These are phyloP conservation scores for Gyromitra esculenta DNA, from an alignment of 2,329 filamentous ascomycete species.

Conservation along the genomic window DNA sequence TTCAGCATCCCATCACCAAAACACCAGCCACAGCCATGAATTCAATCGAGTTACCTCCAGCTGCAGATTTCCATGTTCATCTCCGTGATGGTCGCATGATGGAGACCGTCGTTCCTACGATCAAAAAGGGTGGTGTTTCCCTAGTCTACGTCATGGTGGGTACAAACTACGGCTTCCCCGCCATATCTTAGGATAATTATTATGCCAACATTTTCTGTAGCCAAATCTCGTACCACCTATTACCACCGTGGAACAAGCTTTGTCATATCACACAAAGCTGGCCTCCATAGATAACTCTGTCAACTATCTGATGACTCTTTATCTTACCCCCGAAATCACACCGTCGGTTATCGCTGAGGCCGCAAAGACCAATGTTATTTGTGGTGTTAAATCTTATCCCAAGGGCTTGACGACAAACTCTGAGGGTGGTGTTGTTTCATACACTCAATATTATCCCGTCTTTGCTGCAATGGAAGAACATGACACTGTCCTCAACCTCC, in stretches of 20 bases:
- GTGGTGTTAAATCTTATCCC: slow-evolving; percentile 77
- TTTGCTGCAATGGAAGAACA: slow-evolving; percentile 90
- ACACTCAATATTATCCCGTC: slow-evolving; percentile 77
- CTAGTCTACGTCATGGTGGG: slow-evolving; percentile 68
- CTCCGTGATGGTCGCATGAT: slow-evolving; percentile 74
- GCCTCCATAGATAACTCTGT: slow-evolving; percentile 70
- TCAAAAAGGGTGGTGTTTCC: slow-evolving; percentile 72
- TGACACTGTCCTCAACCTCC: slow-evolving; percentile 87
- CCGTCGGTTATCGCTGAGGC: slow-evolving; percentile 77
- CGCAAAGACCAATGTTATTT: slow-evolving; percentile 73
- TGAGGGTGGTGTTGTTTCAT: slow-evolving; percentile 73
- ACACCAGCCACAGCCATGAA: slow-evolving; percentile 41
- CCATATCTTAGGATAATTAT: slow-evolving; percentile 8
- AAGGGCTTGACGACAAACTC: slow-evolving; percentile 73
- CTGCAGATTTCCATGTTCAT: slow-evolving; percentile 66
- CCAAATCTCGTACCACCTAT: slow-evolving; percentile 74
- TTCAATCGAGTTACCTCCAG: slow-evolving; percentile 56
- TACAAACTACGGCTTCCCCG: slow-evolving; percentile 5
- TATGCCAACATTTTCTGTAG: slow-evolving; percentile 60
- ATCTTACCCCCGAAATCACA: slow-evolving; percentile 71
- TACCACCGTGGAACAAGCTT: slow-evolving; percentile 70
- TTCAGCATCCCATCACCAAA: slow-evolving; percentile 17
- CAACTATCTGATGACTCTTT: slow-evolving; percentile 78
- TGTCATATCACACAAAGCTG: slow-evolving; percentile 73
- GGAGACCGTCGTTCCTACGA: slow-evolving; percentile 67